Percentiles rank a stretch among this genome's conserved stretches.
Conservation (phyloP, 108 stramenopile species). For the Cyclostephanos tholiformis region DNA sequence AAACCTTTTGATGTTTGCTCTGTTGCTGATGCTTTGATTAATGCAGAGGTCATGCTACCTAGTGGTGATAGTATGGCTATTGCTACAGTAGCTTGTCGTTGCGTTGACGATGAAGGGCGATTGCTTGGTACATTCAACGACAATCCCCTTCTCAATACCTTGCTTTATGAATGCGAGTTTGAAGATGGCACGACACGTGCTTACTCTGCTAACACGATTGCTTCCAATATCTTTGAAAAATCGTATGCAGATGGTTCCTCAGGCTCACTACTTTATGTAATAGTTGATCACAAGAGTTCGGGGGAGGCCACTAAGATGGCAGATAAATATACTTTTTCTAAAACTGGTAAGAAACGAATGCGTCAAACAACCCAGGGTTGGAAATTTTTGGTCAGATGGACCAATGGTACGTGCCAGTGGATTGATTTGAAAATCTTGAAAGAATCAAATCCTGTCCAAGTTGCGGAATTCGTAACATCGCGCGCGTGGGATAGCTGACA, state of each 20-base stretch:
- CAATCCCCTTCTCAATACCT: too few relatives aligned
- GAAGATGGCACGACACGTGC: too few relatives aligned
- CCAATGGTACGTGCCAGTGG: too few relatives aligned
- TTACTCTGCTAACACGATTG: too few relatives aligned
- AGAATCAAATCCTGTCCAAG: too few relatives aligned
- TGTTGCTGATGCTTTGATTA: slow-evolving; percentile 33
- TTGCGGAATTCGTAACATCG: background rate
- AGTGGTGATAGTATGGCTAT: slow-evolving; percentile 14
- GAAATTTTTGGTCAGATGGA: too few relatives aligned
- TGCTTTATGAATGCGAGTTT: too few relatives aligned
- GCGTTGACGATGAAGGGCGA: slow-evolving; percentile 23
- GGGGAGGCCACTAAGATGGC: background rate
- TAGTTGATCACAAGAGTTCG: background rate
- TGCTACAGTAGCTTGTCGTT: slow-evolving; percentile 33
- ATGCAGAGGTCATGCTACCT: slow-evolving; percentile 41
- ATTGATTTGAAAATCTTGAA: background rate
- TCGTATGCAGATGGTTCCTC: slow-evolving; percentile 37
- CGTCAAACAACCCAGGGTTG: background rate
- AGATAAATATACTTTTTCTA: background rate
- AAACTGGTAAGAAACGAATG: background rate
- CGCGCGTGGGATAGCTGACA: background rate
- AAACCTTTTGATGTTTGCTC: slow-evolving; percentile 10
- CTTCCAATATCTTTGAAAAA: slow-evolving; percentile 43
- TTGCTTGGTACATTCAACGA: too few relatives aligned
- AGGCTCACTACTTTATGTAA: background rate